Base-by-base conservation (phyloP, 177 flowering plant genomes). In the Vitis hybrid region DNA sequence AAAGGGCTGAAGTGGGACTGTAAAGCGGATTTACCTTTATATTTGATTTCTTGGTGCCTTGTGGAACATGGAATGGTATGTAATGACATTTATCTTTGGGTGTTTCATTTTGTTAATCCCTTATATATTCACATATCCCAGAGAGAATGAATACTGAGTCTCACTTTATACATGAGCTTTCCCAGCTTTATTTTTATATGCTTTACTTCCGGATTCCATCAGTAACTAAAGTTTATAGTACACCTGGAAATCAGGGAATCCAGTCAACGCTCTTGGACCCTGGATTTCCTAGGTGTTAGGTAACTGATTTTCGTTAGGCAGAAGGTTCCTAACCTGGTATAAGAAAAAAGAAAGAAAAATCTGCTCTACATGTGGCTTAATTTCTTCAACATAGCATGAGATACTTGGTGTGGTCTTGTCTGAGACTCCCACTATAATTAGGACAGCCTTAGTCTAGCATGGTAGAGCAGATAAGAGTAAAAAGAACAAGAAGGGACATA, bases 21-120 rank as follows among this genome's bases (percentile, higher is more conserved):
- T 54, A 54, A 54, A 13, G 14, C 1, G n/a, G 5, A 1, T 54
- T 54, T 13, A 54, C 56, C 14, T 54, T 54, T 12, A 54, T 54
- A 14, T 54, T 54, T 54, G 14, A 13, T 5, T 11, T 54, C n/a
- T 35, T 5, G 7, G 15, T 11, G 56, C 56, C 56, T 54, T 54
- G 56, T 54, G 56, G 56, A 54, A 11, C 56, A 54, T 15, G 56
- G n/a, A 54, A 54, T 54, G n/a, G 56, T 54, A 54, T 54, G 56
- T 54, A 54, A 54, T 54, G n/a, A 13, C 17, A 54, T 17, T 13
- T 54, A 11, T 54, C n/a, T 54, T 54, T 54, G 15, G 56, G 56
- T 54, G 56, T 54, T 54, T 54, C n/a, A 13, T 54, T 54, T 13
- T 54, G 56, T 54, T 54, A 12, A 17, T 54, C 56, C n/a, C 11